Percentiles rank a stretch among this genome's conserved stretches.
Conservation (phyloP, 371 early-diverging fungal genomes). For the Syncephalastrum racemosum region DNA sequence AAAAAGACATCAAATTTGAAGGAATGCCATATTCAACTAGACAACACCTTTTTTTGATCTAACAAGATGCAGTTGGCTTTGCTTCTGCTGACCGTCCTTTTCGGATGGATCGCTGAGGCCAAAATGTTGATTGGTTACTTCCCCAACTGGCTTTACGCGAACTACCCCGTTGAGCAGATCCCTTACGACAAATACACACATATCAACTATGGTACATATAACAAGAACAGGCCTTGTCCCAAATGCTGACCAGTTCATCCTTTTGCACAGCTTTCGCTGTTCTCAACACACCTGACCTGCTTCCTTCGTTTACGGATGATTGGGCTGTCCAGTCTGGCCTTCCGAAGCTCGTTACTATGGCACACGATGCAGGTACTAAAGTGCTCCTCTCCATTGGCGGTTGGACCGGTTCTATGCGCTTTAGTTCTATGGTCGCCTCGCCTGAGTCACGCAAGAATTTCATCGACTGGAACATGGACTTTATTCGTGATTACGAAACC, state of each 20-base stretch:
- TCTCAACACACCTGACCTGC: constrained; percentile 25
- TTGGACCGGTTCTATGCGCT: constrained; percentile 72
- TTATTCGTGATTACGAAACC: constrained; percentile 41
- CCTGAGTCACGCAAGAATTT: constrained; percentile 44
- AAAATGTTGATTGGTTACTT: constrained; percentile 52
- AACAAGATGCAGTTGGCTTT: background rate
- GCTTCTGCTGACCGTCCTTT: constrained; percentile 6
- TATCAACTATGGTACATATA: constrained; percentile 59
- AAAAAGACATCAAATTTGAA: too few relatives aligned
- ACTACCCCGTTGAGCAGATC: constrained; percentile 48
- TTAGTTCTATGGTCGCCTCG: constrained; percentile 58
- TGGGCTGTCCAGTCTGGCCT: constrained; percentile 41
- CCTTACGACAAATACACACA: constrained; percentile 56
- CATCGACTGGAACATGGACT: constrained; percentile 56
- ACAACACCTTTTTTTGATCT: background rate
- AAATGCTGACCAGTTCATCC: background rate
- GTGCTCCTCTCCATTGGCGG: constrained; percentile 76
- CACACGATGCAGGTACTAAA: constrained; percentile 60
- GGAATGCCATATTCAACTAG: too few relatives aligned
- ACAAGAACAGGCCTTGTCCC: background rate
- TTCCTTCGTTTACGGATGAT: constrained; percentile 52
- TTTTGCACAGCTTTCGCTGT: constrained; percentile 39
- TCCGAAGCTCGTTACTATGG: constrained; percentile 45
- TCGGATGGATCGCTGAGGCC: constrained; percentile 15
- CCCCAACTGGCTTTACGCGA: constrained; percentile 60